Evolutionary conservation across 2,329 filamentous ascomycete genomes (phyloP).

Genomic region (Hymenoscyphus occultus): DNA sequence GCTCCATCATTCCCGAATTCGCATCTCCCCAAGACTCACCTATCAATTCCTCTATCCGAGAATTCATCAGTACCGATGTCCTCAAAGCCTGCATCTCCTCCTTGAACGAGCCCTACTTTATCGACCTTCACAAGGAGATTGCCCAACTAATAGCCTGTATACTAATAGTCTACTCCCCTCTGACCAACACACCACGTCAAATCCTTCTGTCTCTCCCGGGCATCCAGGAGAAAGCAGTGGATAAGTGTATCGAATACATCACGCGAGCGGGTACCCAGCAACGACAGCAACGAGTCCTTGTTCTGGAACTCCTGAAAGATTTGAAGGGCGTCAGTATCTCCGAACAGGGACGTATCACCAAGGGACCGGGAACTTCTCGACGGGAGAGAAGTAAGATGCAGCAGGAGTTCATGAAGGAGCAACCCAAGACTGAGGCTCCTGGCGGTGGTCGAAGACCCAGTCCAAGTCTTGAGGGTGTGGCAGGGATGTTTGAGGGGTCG

Average conservation of each 20-base stretch:
- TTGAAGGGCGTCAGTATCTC: slow-evolving; percentile 89
- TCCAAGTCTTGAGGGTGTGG: slow-evolving; percentile 34
- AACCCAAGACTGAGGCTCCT: slow-evolving; percentile 13
- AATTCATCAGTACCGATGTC: slow-evolving; percentile 86
- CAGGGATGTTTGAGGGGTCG: slow-evolving; percentile 33
- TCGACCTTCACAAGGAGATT: slow-evolving; percentile 91
- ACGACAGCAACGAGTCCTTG: slow-evolving; percentile 75
- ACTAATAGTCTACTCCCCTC: slow-evolving; percentile 68
- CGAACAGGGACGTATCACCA: slow-evolving; percentile 81
- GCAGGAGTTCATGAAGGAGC: slow-evolving; percentile 62
- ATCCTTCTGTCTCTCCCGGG: slow-evolving; percentile 80
- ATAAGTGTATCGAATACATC: slow-evolving; percentile 59
- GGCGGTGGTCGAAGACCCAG: slow-evolving; percentile 19
- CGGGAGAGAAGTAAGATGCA: slow-evolving; percentile 57
- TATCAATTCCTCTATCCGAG: slow-evolving; percentile 64
- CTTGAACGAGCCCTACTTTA: slow-evolving; percentile 93
- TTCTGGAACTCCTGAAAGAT: slow-evolving; percentile 81
- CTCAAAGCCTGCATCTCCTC: slow-evolving; percentile 87
- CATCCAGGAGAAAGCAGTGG: slow-evolving; percentile 66
- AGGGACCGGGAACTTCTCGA: slow-evolving; percentile 47
- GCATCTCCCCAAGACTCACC: slow-evolving; percentile 46
- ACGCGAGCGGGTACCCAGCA: slow-evolving; percentile 56
- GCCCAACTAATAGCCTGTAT: slow-evolving; percentile 85
- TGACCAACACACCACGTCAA: slow-evolving; percentile 67
- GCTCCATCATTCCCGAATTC: slow-evolving; percentile 81